Percentiles rank a stretch among this genome's conserved stretches.
Conservation (phyloP, 2,329 filamentous ascomycete species). For the Huntiella savannae region DNA sequence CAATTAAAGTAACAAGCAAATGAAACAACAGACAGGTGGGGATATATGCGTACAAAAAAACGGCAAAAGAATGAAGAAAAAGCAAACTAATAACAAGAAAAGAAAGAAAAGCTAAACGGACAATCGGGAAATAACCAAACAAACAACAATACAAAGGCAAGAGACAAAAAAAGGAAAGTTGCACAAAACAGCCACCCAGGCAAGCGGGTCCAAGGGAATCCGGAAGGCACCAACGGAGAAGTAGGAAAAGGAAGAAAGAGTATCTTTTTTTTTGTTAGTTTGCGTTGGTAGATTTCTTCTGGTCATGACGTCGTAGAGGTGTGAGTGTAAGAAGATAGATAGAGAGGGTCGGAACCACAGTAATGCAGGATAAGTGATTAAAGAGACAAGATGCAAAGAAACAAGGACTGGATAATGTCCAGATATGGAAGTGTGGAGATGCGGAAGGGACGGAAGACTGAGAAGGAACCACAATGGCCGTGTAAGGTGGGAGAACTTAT, state of each 20-base stretch:
- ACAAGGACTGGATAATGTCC: too few relatives aligned
- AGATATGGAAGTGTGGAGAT: too few relatives aligned
- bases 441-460: background rate
- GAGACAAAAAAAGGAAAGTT: background rate
- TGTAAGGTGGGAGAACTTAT: too few relatives aligned
- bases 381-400: background rate
- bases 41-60: slow-evolving; percentile 1
- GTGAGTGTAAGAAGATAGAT: background rate
- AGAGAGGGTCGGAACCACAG: background rate
- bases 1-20: background rate
- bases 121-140: background rate
- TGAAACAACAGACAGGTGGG: background rate
- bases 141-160: background rate
- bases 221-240: background rate
- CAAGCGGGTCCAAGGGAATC: background rate
- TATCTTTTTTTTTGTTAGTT: background rate
- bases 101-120: background rate
- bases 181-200: background rate
- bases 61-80: background rate
- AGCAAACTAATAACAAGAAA: slow-evolving; percentile 1
- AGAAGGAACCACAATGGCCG: background rate
- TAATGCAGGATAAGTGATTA: background rate
- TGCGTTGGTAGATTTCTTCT: slow-evolving; percentile 1
- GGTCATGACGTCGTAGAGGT: slow-evolving; percentile 5
- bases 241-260: slow-evolving; percentile 1